Percentiles rank a stretch among this genome's conserved stretches.
phyloP scores from a whole-genome alignment of 805 yeast species.

The Nakazawaea laoshanensis region DNA sequence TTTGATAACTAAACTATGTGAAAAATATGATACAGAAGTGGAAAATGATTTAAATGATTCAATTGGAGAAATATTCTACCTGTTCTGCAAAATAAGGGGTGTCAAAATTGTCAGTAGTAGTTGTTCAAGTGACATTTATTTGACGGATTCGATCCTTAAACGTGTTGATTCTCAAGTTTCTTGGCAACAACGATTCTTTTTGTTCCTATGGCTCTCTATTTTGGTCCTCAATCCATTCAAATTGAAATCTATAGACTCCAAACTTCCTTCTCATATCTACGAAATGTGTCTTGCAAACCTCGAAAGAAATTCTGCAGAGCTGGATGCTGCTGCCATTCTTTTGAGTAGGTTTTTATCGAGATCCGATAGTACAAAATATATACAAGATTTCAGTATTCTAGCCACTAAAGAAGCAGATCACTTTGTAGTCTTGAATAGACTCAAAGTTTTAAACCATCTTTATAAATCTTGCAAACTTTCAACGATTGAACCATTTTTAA shows the following conservation, averaged over 20 bases:
- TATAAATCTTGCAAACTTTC: constrained; percentile 13
- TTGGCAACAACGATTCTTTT: constrained; percentile 42
- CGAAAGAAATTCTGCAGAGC: constrained; percentile 45
- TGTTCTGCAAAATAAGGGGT: constrained; percentile 57
- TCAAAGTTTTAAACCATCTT: constrained; percentile 16
- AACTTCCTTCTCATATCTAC: constrained; percentile 27
- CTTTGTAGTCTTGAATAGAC: constrained; percentile 13
- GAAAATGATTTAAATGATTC: constrained; percentile 9
- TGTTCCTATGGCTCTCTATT: constrained; percentile 66
- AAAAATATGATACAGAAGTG: constrained; percentile 16
- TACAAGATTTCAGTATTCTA: constrained; percentile 15
- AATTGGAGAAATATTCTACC: constrained; percentile 38
- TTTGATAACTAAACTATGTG: constrained; percentile 23
- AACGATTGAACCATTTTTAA: neutral
- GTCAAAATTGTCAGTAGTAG: constrained; percentile 50
- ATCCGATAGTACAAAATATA: constrained; percentile 26
- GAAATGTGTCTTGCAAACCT: constrained; percentile 24
- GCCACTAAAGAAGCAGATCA: constrained; percentile 13
- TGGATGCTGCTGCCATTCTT: constrained; percentile 41
- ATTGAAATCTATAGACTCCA: constrained; percentile 27
- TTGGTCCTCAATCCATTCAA: constrained; percentile 71
- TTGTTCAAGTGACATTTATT: constrained; percentile 50
- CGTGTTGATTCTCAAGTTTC: constrained; percentile 14
- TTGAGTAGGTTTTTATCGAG: constrained; percentile 48
- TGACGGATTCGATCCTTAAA: constrained; percentile 30